Percentiles rank a stretch among this genome's conserved stretches.
Evolutionary conservation across 805 yeast species (phyloP).

Genomic region (Saccharomycopsis babjevae): DNA sequence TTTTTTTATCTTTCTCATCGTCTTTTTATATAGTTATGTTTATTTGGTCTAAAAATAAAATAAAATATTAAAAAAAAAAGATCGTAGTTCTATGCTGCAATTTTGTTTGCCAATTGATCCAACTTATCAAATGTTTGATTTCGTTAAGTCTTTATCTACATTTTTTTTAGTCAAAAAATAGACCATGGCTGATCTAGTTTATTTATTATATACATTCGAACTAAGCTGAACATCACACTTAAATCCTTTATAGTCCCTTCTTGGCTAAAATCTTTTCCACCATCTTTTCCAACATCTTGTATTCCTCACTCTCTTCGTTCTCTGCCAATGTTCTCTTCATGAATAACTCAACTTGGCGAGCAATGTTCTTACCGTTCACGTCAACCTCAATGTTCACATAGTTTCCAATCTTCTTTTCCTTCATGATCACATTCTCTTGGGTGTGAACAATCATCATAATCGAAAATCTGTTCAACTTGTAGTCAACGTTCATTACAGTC

Average conservation of each 20-base stretch:
- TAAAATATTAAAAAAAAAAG: background rate
- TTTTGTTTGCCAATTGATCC: too few species aligned
- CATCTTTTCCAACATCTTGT: slow-evolving; percentile 36
- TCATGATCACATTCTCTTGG: slow-evolving; percentile 68
- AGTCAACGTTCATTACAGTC: slow-evolving; percentile 75
- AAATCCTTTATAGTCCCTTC: background rate
- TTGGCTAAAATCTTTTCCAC: slow-evolving; percentile 33
- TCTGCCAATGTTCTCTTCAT: background rate
- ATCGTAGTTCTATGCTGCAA: background rate
- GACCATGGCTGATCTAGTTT: too few species aligned
- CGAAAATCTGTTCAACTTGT: slow-evolving; percentile 45
- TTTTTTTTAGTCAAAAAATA: too few species aligned
- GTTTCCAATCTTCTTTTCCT: slow-evolving; percentile 52
- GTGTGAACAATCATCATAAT: slow-evolving; percentile 91
- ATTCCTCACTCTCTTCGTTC: slow-evolving; percentile 40
- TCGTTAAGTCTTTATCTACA: too few species aligned
- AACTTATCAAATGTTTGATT: too few species aligned
- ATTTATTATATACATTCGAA: too few species aligned
- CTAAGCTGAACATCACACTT: too few species aligned
- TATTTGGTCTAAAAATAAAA: background rate
- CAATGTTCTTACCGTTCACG: slow-evolving; percentile 83
- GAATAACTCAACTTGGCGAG: slow-evolving; percentile 58
- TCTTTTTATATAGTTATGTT: slow-evolving; percentile 1
- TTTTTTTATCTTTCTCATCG: slow-evolving; percentile 1
- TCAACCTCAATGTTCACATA: slow-evolving; percentile 89